These are phyloP conservation scores for Sugiyamaella americana DNA, from an alignment of 805 yeast genomes.

Conservation along the genomic window DNA sequence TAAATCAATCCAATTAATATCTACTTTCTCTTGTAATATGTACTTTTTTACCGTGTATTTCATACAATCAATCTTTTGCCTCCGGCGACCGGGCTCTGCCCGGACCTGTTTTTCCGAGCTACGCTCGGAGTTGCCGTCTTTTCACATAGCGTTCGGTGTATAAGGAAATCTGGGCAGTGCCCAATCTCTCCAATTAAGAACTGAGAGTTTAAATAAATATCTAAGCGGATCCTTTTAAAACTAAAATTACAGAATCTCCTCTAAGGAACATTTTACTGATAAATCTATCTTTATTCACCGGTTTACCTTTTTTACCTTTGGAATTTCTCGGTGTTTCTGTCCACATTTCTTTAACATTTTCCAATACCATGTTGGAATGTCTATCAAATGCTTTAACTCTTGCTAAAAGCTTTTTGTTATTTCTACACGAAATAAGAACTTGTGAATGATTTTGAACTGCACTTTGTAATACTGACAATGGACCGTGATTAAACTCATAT, in stretches of 20 bases:
- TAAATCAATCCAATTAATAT: not conserved
- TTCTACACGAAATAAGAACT: constrained; percentile 82
- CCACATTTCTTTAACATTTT: constrained; percentile 86
- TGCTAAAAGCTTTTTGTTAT: constrained; percentile 86
- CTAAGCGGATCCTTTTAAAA: constrained; percentile 36
- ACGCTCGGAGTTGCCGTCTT: no score
- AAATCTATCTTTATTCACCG: constrained; percentile 67
- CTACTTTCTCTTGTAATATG: not conserved
- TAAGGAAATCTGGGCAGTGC: not conserved
- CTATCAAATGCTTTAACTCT: constrained; percentile 92
- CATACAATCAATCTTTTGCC: no score
- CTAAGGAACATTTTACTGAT: constrained; percentile 84
- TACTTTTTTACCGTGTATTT: no score
- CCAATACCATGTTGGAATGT: constrained; percentile 89
- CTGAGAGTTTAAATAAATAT: constrained; percentile 2
- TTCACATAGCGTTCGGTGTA: no score
- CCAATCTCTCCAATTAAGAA: constrained; percentile 4
- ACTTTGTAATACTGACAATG: constrained; percentile 78
- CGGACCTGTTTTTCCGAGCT: not conserved
- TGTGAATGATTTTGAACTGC: constrained; percentile 71
- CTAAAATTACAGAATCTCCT: constrained; percentile 91
- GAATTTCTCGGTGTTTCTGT: constrained; percentile 53
- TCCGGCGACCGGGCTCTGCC: not conserved
- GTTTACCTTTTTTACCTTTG: constrained; percentile 66
- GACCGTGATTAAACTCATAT: constrained; percentile 85